Base-by-base conservation (phyloP, 2,329 filamentous ascomycete genomes). In the Penicillium sp. region DNA sequence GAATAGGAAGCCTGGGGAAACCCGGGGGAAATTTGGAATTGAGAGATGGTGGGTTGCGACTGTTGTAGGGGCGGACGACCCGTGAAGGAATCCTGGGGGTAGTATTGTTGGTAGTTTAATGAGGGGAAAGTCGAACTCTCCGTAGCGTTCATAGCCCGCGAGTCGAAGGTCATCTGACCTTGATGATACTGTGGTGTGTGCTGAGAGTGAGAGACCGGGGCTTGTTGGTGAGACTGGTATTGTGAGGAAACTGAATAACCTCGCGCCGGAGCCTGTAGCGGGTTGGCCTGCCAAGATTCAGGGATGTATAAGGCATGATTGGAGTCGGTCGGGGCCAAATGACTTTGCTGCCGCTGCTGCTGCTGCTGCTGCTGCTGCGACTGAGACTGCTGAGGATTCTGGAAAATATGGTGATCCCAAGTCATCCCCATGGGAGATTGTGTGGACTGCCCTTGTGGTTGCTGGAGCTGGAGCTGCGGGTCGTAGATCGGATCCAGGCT, bases 331-430 rank as follows among this genome's bases (percentile, higher is more conserved):
- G 62, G 8, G 57, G 48, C 1, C 57, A 57, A 23, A 67, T 67
- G 60, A 41, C 55, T 63, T 23, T 53, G 58, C 38, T 60, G 61
- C 12, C 51, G 53, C 42, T 26, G 53, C 42, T 56, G 57, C n/a
- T 26, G 53, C 42, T 56, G 57, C n/a, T 63, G 61, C 29, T 26
- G 53, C 42, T 56, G 57, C n/a, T 63, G 61, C 29, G 64, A 54
- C 36, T 66, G 66, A n/a, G 62, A 65, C 18, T 61, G 61, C 16
- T 64, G 61, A 36, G 66, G 52, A 34, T 69, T 65, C 28, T 66
- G 66, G 43, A 70, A 70, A 12, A 70, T 65, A n/a, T 65, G 69
- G 56, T 69, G 67, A 46, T 73, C 70, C 71, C 70, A 74, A 31
- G 57, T 58, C 8, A 74, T 72, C 1, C 67, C 68, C 54, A 71